A percentile compares a stretch with the other conserved stretches of the same genome.
Evolutionary conservation across 2,329 filamentous ascomycete genomes (phyloP).

Genomic region (Immersiporthe knoxdaviesiana): DNA sequence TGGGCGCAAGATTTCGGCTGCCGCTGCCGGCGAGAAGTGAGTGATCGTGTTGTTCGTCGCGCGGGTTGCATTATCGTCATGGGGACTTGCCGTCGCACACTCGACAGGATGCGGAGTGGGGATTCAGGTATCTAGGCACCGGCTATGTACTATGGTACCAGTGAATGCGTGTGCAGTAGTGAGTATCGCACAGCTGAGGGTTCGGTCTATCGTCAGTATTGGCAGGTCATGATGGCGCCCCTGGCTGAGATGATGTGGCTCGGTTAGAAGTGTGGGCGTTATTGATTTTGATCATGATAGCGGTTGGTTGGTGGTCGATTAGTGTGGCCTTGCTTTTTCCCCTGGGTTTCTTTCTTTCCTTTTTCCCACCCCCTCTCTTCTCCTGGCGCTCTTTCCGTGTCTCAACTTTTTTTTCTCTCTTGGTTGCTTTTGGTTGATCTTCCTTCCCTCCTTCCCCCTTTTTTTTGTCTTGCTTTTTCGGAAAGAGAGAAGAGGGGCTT

Average conservation of each 20-base stretch:
- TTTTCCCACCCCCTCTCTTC: not conserved
- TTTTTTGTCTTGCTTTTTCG: not conserved
- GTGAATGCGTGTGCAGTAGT: not conserved
- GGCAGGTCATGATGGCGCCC: not conserved
- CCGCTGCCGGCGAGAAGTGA: slow-evolving; percentile 21
- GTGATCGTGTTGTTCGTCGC: slow-evolving; percentile 12
- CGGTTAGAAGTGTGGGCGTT: not conserved
- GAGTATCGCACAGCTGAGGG: not conserved
- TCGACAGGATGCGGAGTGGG: not conserved
- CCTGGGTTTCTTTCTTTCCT: not conserved
- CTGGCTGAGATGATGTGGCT: not conserved
- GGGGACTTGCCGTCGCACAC: not conserved
- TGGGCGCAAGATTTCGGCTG: slow-evolving; percentile 18
- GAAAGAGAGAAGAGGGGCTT: not conserved
- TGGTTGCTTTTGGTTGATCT: too few relatives aligned
- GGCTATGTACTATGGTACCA: not conserved
- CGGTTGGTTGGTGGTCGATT: not conserved
- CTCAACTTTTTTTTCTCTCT: not conserved
- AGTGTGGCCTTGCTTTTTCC: not conserved
- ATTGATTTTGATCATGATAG: not conserved
- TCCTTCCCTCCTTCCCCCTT: not conserved
- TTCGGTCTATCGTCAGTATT: not conserved
- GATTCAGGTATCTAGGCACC: not conserved
- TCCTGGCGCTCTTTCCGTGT: not conserved
- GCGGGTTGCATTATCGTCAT: not conserved